Evolutionary conservation across 805 yeast genomes (phyloP).

Genomic region (Cyberlindnera amylophila): DNA sequence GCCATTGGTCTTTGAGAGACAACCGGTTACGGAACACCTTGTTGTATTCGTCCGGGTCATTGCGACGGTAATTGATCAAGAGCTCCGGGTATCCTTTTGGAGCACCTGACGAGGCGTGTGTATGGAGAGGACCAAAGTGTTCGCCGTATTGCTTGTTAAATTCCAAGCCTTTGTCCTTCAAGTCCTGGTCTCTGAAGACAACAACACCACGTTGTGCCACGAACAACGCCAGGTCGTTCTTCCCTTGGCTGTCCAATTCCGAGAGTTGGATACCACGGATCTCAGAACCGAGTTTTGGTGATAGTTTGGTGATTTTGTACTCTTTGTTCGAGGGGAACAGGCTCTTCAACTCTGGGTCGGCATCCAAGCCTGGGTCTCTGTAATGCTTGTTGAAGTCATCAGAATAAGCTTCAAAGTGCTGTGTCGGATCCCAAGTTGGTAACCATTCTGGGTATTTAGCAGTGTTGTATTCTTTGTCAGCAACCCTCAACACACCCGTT

Average conservation of each 20-base stretch:
- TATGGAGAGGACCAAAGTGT: constrained; percentile 68
- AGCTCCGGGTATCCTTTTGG: constrained; percentile 57
- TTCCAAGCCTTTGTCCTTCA: constrained; percentile 48
- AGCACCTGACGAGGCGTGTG: constrained; percentile 73
- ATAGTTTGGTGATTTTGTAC: constrained; percentile 37
- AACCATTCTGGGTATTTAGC: constrained; percentile 51
- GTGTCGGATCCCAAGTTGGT: constrained; percentile 66
- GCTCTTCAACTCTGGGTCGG: constrained; percentile 53
- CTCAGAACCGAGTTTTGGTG: constrained; percentile 71
- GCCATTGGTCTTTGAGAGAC: constrained; percentile 16
- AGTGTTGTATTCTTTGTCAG: constrained; percentile 36
- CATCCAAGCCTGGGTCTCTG: constrained; percentile 61
- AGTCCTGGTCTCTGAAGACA: constrained; percentile 63
- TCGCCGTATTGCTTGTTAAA: constrained; percentile 48
- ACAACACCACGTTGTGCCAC: constrained; percentile 70
- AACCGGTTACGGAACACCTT: constrained; percentile 25
- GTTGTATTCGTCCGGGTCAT: constrained; percentile 28
- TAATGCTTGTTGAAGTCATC: constrained; percentile 46
- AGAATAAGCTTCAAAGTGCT: constrained; percentile 45
- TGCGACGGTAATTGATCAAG: constrained; percentile 48
- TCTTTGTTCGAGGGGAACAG: constrained; percentile 39
- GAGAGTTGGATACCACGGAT: constrained; percentile 57
- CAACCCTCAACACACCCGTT: constrained; percentile 45
- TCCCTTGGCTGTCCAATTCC: constrained; percentile 47
- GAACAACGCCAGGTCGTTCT: constrained; percentile 65